Evolutionary conservation across 768 basidiomycete genomes (phyloP), one percentile per base, ranked within the genome.

Genomic region (Tylopilus subfusipes): DNA sequence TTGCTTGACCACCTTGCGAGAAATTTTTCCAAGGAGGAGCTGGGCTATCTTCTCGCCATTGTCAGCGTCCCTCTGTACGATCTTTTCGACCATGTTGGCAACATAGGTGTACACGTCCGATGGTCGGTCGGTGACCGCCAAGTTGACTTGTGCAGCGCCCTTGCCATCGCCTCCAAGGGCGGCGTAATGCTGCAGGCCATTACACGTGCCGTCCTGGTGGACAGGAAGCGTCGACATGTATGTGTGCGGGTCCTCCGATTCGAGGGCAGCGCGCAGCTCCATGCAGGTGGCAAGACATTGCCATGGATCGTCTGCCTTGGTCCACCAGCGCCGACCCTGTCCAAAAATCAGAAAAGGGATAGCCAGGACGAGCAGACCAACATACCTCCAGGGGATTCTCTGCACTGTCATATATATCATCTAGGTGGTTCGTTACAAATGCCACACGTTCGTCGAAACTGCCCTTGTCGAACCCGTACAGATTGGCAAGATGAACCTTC

Each of bases 121-220:
- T 0, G 97, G 97, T 25, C 85, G 78, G 56, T 93, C 92, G 0
- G 86, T 84, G 10, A 84, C 85, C 34, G 82, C 81, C 48, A 99
- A 77, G 68, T 99, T 99, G 66, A 99, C 97, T 65, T 98, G 95
- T 54, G 77, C 75, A 1, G 97, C 97, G 54, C 97, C 97, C 31
- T 80, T 78, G 13, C 78, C 76, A 66, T 98, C 97, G 6, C 97
- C 96, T 42, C 97, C 97, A 5, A 99, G 83, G 0, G 97, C 97
- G 7, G 97, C 97, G 64, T 99, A 99, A 70, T 99, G 96, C 73
- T 99, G 97, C 58, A 99, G 78, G 25, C 96, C 97, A 62, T 99
- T 99, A 63, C 97, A 99, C 0, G 97, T 98, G 4, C 97, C 96
- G 60, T 99, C 97, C 71, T 98, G 96, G 68, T 99, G 97, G 7